Base-by-base conservation (phyloP, 192 early-diverging fungal genomes). In the Dimargaris cristalligena region DNA sequence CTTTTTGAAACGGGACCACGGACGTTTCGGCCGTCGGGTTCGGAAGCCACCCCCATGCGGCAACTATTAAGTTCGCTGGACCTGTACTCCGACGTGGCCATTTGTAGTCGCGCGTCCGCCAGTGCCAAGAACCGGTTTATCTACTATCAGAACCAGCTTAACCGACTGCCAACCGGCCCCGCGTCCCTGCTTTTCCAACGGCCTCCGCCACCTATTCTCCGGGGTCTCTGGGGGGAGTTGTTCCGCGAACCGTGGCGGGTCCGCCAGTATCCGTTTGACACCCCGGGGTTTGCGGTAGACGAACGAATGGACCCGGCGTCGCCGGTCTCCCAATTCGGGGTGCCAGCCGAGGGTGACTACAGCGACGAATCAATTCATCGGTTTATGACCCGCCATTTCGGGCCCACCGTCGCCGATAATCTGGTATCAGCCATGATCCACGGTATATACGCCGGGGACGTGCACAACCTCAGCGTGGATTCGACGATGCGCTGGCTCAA, bases 381-480 rank as follows among this genome's bases (percentile, higher is more conserved):
- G 38, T 94, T 97, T 79, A 70, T 92, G 4, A 64, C 68, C 29
- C 72, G 92, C 47, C 76, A 91, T 28, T 91, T 97, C 63, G 81
- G 85, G 44, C 61, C 65, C 22, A 67, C 70, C 2, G 71, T 92
- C 2, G 86, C 91, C 44, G 76, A 91, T 56, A 87, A 87, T 48
- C 61, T 97, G 62, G 80, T 91, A 6, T 89, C 89, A 33, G 88
- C 94, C 0, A 73, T 94, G 33, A 79, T 92, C 55, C 91, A 94
- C 61, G 94, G 94, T 0, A 90, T 97, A 30, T 95, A 94, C 70
- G 92, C 92, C 1, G 91, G 91, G 0, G 87, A 97, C 64, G 75
- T 76, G 0, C 83, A 74, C 54, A 63, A 78, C 48, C 71, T 97
- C 29, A 90, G 87, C 45, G 74, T 91, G 2, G 74, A 83, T 28